Conservation (phyloP, 345 rosid species). For the Hevea brasiliensis region DNA sequence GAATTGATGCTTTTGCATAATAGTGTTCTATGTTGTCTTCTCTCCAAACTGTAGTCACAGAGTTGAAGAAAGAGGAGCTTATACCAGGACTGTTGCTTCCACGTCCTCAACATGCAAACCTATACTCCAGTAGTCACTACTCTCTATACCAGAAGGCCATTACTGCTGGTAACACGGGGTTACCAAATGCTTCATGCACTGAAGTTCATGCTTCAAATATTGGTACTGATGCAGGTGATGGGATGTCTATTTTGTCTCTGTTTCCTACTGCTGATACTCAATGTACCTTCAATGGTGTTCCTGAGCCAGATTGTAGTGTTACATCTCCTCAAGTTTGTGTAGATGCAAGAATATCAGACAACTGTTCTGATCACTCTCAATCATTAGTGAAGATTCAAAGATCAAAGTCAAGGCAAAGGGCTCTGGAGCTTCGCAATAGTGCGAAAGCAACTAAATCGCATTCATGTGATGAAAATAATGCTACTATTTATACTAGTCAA, state of each 20-base stretch:
- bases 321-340: conserved; percentile 46
- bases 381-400: conserved; percentile 68
- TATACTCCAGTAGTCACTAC: conserved; percentile 35
- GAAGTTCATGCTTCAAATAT: conserved; percentile 25
- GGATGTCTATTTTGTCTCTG: conserved; percentile 32
- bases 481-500: conserved; percentile 26
- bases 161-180: conserved; percentile 31
- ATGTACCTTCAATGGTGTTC: conserved; percentile 32
- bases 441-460: conserved; percentile 43
- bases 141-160: conserved; percentile 37
- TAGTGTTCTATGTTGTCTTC: background rate
- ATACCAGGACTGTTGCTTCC: conserved; percentile 57
- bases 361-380: conserved; percentile 34
- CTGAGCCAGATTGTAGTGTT: conserved; percentile 36
- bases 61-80: conserved; percentile 66
- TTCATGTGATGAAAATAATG: conserved; percentile 24
- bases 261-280: conserved; percentile 20
- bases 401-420: conserved; percentile 74
- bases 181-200: conserved; percentile 20
- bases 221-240: conserved; percentile 34
- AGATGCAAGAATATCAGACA: conserved; percentile 32
- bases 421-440: conserved; percentile 63
- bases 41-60: conserved; percentile 38
- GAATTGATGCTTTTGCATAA: background rate
- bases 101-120: conserved; percentile 38